Evolutionary conservation across 2,329 filamentous ascomycete species (phyloP), one percentile per base, ranked within the genome.

Genomic region (Proliferodiscus dingleyae): DNA sequence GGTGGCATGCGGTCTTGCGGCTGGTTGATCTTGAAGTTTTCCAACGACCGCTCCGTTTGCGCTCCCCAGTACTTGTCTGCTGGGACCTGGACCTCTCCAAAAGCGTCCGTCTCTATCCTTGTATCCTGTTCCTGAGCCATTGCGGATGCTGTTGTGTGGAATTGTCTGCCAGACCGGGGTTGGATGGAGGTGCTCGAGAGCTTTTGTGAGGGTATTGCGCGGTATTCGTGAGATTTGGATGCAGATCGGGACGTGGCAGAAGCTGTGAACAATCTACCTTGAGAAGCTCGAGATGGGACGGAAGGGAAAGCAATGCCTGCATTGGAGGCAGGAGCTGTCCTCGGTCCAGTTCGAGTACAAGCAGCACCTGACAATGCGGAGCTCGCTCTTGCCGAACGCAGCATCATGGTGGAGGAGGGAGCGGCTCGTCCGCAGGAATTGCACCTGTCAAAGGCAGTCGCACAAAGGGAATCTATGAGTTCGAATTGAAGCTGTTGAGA

Each of bases 11-110:
- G 89, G 68, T 98, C 93, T 72, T 95, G 89, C 50, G 93, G 93
- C 77, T 97, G 93, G 74, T 97, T 97, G 81, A 98, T 97, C 69
- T 85, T 86, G 79, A 98, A 98, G 77, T 98, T 98, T 70, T 87
- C 85, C 67, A 97, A 80, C 42, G 91, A 97, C 58, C 91, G 85
- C 78, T 96, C 86, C 44, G 91, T 96, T 78, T 96, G 91, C 51
- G 91, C 91, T 65, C 93, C 93, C 91, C 93, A 98, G 79, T 98
- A 98, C 75, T 86, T 91, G 80, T 95, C 89, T 55, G 78, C 78
- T 33, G 86, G 79, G 59, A 97, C 90, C 75, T 95, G 82, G 68
- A 98, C 81, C 74, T 95, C 89, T 71, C 93, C 93, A 75, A 97
- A 97, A 70, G 93, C 93, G 76, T 98, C 93, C 71, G 81, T 93